Evolutionary conservation across 768 basidiomycete species (phyloP).

Genomic region (Amanita jacksonii): DNA sequence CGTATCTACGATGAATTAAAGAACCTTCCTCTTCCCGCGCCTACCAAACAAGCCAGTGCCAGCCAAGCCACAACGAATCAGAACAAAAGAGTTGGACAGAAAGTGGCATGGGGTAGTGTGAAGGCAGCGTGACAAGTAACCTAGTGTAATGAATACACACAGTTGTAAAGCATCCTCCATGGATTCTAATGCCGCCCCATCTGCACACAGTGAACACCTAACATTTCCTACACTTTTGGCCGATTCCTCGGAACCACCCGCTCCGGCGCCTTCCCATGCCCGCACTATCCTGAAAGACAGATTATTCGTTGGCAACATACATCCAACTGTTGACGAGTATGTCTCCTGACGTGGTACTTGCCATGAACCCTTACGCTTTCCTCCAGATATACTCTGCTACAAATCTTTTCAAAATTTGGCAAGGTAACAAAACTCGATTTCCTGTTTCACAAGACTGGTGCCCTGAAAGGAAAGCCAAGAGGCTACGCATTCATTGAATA

Average conservation of each 20-base stretch:
- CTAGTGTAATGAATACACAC: not conserved
- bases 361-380: not conserved
- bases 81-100: constrained; percentile 26
- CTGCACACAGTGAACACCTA: constrained; percentile 5
- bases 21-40: constrained; percentile 35
- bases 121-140: constrained; percentile 22
- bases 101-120: constrained; percentile 53
- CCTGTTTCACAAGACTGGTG: constrained; percentile 89
- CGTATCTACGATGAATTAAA: constrained; percentile 76
- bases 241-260: not conserved
- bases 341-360: constrained; percentile 13
- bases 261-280: constrained; percentile 11
- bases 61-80: constrained; percentile 3
- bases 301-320: constrained; percentile 85
- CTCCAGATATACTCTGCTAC: constrained; percentile 76
- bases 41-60: constrained; percentile 15
- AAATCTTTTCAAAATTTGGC: constrained; percentile 87
- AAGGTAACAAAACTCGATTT: constrained; percentile 90
- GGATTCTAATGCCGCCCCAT: not conserved
- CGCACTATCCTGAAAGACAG: constrained; percentile 52
- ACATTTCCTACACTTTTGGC: not conserved
- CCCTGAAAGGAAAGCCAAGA: constrained; percentile 83
- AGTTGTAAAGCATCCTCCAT: not conserved
- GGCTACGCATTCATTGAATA: constrained; percentile 96
- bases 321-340: constrained; percentile 82